Evolutionary conservation across 2,329 filamentous ascomycete genomes (phyloP).

Genomic region (Exophiala oligosperma): DNA sequence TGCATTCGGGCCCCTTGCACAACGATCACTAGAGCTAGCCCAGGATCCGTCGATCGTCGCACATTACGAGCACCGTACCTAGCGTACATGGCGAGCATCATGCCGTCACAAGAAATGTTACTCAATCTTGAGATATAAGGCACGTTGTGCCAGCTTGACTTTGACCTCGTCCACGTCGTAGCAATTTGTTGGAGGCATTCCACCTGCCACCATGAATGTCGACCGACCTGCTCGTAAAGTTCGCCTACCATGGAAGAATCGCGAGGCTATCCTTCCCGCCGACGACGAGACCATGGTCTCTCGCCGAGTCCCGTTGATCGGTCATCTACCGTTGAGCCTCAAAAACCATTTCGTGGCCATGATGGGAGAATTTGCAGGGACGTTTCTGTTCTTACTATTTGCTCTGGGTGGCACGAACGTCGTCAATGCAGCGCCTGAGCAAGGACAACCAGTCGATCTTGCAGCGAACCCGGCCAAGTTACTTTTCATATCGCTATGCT

Average conservation of each 20-base stretch:
- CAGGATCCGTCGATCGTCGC: background rate
- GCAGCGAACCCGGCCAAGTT: constrained; percentile 26
- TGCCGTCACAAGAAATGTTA: background rate
- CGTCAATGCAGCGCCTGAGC: constrained; percentile 36
- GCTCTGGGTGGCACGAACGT: constrained; percentile 50
- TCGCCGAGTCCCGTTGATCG: constrained; percentile 18
- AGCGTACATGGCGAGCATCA: background rate
- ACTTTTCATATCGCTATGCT: constrained; percentile 43
- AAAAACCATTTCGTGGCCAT: constrained; percentile 43
- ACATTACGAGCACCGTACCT: background rate
- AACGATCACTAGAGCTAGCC: background rate
- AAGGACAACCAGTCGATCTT: constrained; percentile 5
- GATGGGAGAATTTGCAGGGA: constrained; percentile 53
- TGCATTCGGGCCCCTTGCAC: background rate
- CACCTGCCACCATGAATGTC: constrained; percentile 4
- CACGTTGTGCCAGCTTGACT: background rate
- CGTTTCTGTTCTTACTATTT: constrained; percentile 51
- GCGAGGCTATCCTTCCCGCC: constrained; percentile 13
- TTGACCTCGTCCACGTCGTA: background rate
- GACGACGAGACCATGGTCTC: constrained; percentile 23
- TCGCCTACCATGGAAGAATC: constrained; percentile 20
- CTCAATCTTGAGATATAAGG: background rate
- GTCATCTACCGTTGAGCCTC: constrained; percentile 4
- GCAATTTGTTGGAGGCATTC: background rate
- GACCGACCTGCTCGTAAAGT: constrained; percentile 14